These are phyloP conservation scores for Ogataea chonburiensis DNA, from an alignment of 805 yeast genomes.

Conservation along the genomic window DNA sequence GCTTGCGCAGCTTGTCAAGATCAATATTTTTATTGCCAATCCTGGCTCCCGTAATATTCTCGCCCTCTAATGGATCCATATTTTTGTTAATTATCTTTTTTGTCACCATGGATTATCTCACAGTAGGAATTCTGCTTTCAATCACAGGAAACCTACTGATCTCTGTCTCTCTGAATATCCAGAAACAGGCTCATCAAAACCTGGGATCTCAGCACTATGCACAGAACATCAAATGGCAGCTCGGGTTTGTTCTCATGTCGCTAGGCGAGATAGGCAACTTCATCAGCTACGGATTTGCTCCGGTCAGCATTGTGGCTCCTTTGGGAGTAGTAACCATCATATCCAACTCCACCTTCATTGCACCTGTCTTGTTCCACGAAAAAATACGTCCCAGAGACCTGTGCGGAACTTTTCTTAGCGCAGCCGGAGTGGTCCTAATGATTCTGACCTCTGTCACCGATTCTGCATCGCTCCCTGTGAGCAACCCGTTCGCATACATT, in stretches of 20 bases:
- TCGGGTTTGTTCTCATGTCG: constrained; percentile 42
- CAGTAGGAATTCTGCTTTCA: constrained; percentile 27
- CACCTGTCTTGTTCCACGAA: constrained; percentile 47
- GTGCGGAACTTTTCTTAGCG: constrained; percentile 40
- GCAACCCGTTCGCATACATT: constrained; percentile 30
- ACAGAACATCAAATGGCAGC: constrained; percentile 36
- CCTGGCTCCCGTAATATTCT: constrained; percentile 7
- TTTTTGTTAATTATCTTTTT: constrained; percentile 2
- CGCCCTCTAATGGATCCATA: constrained; percentile 12
- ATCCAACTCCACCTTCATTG: constrained; percentile 44
- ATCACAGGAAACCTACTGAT: constrained; percentile 29
- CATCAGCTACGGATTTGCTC: constrained; percentile 48
- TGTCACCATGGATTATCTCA: constrained; percentile 7
- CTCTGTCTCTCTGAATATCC: constrained; percentile 30
- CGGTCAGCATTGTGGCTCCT: constrained; percentile 48
- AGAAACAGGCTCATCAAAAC: constrained; percentile 28
- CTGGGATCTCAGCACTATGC: constrained; percentile 17
- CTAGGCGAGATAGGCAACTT: constrained; percentile 48
- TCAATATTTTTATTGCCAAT: constrained; percentile 13
- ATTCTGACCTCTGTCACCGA: constrained; percentile 36
- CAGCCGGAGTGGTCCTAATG: constrained; percentile 43
- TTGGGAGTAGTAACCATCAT: constrained; percentile 49
- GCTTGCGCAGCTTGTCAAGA: constrained; percentile 4
- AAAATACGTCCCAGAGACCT: constrained; percentile 34
- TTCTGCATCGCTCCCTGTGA: constrained; percentile 13